Conservation (phyloP, 2,329 filamentous ascomycete genomes). For the Zymoseptoria ardabiliae region DNA sequence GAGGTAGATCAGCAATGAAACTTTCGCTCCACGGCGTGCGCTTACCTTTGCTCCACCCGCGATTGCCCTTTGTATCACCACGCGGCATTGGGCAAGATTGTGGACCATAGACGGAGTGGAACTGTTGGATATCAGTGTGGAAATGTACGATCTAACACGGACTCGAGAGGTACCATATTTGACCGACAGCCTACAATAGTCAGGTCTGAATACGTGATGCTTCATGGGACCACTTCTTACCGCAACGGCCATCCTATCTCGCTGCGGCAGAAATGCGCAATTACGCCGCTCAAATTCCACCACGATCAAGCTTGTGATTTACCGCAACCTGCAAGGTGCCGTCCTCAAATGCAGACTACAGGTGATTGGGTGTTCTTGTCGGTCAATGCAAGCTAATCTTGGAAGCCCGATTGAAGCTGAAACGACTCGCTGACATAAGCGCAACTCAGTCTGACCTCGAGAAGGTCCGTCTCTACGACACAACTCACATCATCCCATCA, state of each 20-base stretch:
- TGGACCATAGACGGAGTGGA: conserved; percentile 69
- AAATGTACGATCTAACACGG: not conserved
- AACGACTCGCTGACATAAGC: not conserved
- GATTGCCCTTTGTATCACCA: conserved; percentile 64
- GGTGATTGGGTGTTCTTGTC: not conserved
- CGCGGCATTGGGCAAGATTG: conserved; percentile 73
- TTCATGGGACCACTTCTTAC: not conserved
- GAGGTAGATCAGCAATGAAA: not conserved
- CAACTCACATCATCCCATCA: no score
- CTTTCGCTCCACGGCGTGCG: not conserved
- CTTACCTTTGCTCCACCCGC: conserved; percentile 67
- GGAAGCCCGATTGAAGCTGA: not conserved
- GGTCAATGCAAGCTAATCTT: not conserved
- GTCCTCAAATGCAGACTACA: not conserved
- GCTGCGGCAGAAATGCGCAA: not conserved
- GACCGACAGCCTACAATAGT: conserved; percentile 70
- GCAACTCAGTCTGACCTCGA: not conserved
- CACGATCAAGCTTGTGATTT: not conserved
- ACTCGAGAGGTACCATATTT: conserved; percentile 55
- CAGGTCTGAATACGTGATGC: not conserved
- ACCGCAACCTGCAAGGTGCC: not conserved
- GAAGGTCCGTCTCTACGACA: no score
- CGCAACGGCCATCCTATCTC: not conserved
- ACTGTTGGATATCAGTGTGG: conserved; percentile 8
- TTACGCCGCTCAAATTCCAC: no score